A percentile compares a stretch with the other conserved stretches of the same genome.
Evolutionary conservation across 176 grass and related monocot genomes (phyloP).

Genomic region (Poa pratensis): DNA sequence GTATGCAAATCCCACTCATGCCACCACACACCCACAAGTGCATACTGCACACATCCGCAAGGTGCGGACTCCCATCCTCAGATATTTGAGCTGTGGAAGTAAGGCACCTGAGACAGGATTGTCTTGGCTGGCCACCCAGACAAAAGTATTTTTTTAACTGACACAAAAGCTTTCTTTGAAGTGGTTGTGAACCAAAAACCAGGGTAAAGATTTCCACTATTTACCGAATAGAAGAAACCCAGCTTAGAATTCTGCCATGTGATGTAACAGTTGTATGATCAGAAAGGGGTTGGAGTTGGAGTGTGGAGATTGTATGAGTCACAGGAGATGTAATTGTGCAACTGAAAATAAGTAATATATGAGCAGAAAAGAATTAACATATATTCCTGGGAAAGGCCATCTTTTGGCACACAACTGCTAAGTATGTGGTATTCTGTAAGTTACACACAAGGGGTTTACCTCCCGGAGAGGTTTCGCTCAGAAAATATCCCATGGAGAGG

Average conservation of each 20-base stretch:
- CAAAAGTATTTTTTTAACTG: not conserved
- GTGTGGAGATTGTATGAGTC: conserved; percentile 31
- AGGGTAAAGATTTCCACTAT: conserved; percentile 38
- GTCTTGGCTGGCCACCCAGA: conserved; percentile 47
- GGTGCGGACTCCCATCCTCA: conserved; percentile 37
- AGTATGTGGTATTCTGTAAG: conserved; percentile 4
- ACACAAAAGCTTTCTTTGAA: not conserved
- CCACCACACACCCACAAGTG: not conserved
- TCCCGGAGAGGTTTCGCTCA: not conserved
- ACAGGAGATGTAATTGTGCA: conserved; percentile 2
- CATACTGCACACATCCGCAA: not conserved
- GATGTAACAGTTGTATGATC: conserved; percentile 34
- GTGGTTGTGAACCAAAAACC: conserved; percentile 53
- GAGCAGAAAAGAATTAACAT: not conserved
- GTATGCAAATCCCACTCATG: not conserved
- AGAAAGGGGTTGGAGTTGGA: conserved; percentile 9
- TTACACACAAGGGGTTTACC: not conserved
- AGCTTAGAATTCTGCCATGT: conserved; percentile 38
- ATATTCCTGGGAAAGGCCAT: conserved; percentile 12
- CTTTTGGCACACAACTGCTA: not conserved
- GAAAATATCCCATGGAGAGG: not conserved
- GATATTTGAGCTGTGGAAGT: too few relatives aligned
- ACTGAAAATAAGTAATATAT: conserved; percentile 12
- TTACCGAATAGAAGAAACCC: conserved; percentile 48
- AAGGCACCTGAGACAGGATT: conserved; percentile 7